Evolutionary conservation across 2,329 filamentous ascomycete genomes (phyloP), one percentile per base, ranked within the genome.

Genomic region (Cladosporium sphaerospermum): DNA sequence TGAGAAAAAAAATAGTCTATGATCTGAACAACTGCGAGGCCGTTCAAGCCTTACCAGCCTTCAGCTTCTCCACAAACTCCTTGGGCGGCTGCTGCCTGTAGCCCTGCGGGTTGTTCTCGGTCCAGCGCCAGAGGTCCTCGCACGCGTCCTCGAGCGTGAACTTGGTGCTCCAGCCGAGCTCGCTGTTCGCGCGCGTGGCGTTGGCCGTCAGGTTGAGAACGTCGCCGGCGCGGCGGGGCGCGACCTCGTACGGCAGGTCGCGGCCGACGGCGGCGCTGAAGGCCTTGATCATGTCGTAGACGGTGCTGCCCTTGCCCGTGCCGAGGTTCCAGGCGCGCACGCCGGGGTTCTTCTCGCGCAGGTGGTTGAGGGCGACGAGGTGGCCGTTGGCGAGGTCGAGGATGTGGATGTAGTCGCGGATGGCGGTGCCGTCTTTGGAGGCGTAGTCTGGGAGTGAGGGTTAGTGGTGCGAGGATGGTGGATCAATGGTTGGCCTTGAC

Each of bases 371-470:
- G 18, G 95, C 93, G 55, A 88, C 82, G 54, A 96, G 77, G 71
- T 96, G 91, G 57, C 91, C 91, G 58, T 81, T 81, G 43, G 91
- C 88, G 19, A 96, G 83, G 67, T 96, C 91, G 58, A 95, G 80
- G 54, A 96, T 89, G 77, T 96, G 91, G 72, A 99, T 96, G 79
- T 99, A 99, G 75, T 99, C 93, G 63, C 93, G 87, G 70, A 96
- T 96, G 58, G 89, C 89, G 50, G 91, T 96, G 59, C 91, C 91
- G 69, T 96, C 91, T 63, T 84, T 86, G 50, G 90, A 96, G 32
- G 78, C 69, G 76, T 99, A 99, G 77, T 99, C 91, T 95, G 60
- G 13, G 28, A 36, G 10, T 5, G 10, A 10, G 3, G 1, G 39
- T 43, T 7, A 18, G 59, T 68, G n/a, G n/a, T 39, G 36, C 36